Base-by-base conservation (phyloP, 2,329 filamentous ascomycete genomes). In the Huntiella savannae region DNA sequence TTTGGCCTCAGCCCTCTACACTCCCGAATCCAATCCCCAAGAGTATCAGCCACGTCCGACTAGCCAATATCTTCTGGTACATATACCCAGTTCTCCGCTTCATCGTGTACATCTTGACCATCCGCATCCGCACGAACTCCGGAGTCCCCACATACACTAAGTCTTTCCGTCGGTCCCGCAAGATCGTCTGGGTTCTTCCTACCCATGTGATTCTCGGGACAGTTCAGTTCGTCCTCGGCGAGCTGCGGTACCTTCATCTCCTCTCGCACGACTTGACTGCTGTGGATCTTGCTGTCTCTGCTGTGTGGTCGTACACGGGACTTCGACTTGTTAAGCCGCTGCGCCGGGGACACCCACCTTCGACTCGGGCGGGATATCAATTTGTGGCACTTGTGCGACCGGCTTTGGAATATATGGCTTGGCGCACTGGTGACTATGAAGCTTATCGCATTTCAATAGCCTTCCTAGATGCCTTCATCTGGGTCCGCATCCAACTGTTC, bases 281-380 rank as follows among this genome's bases (percentile, higher is more conserved):
- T 5, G 16, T 37, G 3, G 47, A 49, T n/a, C 16, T 36, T 8
- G 6, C 5, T 11, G 19, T 42, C 7, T 40, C 36, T 12, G 28
- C 46, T 8, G n/a, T 43, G 8, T 49, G 47, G 47, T 5, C 33
- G 12, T 46, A 40, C 19, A 16, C 33, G 17, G 40, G 47, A 5
- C 22, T 49, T 19, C 38, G 40, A 4, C 34, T 49, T 4, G 39
- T 34, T 11, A 46, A 46, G 40, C 43, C 47, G 13, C 33, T 49
- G 40, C 47, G 47, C n/a, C 33, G 47, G 11, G 47, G 47, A 28
- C 43, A 49, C 38, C 47, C 47, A 8, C 34, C 13, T 13, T 39
- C 17, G 5, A 46, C 47, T 6, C 43, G 47, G 32, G 38, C 43
- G 16, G 15, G 10, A 3, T 49, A 49, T 32, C 47, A 49, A 13